phyloP scores from a whole-genome alignment of 176 grass and related monocot genomes.

The Triticum aestivum region IWGSC_CS_RefSeq_v2.1 NC_057807.1:165154868-165155367 shows the following conservation, averaged over 20 bases:
- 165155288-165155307: conserved; percentile 13
- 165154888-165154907: conserved; percentile 74
- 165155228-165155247: neutral
- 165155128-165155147: conserved; percentile 1
- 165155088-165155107: conserved; percentile 97
- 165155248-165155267: neutral
- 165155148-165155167: conserved; percentile 1
- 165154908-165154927: neutral
- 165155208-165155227: conserved; percentile 11
- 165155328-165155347: conserved; percentile 3
- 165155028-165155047: conserved; percentile 46
- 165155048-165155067: conserved; percentile 57
- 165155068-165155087: conserved; percentile 93
- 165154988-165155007: conserved; percentile 73
- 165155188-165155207: conserved; percentile 1
- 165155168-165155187: neutral
- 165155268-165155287: neutral
- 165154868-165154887: conserved; percentile 87
- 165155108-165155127: conserved; percentile 55
- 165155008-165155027: conserved; percentile 91
- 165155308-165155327: conserved; percentile 16
- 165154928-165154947: conserved; percentile 10
- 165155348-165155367: neutral
- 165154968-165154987: conserved; percentile 7
- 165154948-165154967: neutral